These are phyloP conservation scores for Peronospora belbahrii DNA, from an alignment of 352 stramenopile genomes.

Conservation along the genomic window DNA sequence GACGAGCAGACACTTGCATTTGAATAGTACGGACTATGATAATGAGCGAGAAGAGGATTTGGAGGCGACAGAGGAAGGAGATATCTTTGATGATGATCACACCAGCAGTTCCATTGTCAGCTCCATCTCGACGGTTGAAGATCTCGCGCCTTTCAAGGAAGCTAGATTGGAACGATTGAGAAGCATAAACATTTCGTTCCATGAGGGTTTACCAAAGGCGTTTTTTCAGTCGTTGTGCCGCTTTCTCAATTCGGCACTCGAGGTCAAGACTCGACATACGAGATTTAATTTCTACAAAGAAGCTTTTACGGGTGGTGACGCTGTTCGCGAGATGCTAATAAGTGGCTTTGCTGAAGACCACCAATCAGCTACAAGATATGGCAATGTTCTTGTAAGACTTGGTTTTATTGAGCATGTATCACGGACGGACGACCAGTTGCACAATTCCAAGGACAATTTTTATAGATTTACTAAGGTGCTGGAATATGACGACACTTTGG, in stretches of 20 bases:
- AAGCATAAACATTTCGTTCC: slow-evolving; percentile 68
- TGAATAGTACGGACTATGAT: slow-evolving; percentile 10
- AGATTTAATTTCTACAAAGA: slow-evolving; percentile 86
- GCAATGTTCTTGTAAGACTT: slow-evolving; percentile 74
- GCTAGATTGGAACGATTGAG: slow-evolving; percentile 62
- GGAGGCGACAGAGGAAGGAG: slow-evolving; percentile 23
- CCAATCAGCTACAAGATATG: slow-evolving; percentile 51
- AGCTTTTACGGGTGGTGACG: slow-evolving; percentile 68
- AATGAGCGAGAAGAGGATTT: slow-evolving; percentile 8
- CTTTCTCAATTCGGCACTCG: slow-evolving; percentile 65
- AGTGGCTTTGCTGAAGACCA: slow-evolving; percentile 78
- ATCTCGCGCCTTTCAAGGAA: slow-evolving; percentile 62
- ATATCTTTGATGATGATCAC: slow-evolving; percentile 30
- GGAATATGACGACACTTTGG: slow-evolving; percentile 43
- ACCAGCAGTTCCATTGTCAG: slow-evolving; percentile 25
- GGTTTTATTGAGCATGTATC: slow-evolving; percentile 81
- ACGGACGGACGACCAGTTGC: slow-evolving; percentile 62
- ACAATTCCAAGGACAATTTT: slow-evolving; percentile 82
- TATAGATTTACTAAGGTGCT: slow-evolving; percentile 74
- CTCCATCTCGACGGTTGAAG: slow-evolving; percentile 38
- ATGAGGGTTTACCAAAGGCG: slow-evolving; percentile 67
- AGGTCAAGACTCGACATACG: slow-evolving; percentile 77
- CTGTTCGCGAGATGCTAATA: slow-evolving; percentile 62
- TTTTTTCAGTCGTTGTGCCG: slow-evolving; percentile 70
- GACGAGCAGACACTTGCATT: slow-evolving; percentile 9